phyloP scores from a whole-genome alignment of 1,139 yeast genomes.

The Blastobotrys niveus region DNA sequence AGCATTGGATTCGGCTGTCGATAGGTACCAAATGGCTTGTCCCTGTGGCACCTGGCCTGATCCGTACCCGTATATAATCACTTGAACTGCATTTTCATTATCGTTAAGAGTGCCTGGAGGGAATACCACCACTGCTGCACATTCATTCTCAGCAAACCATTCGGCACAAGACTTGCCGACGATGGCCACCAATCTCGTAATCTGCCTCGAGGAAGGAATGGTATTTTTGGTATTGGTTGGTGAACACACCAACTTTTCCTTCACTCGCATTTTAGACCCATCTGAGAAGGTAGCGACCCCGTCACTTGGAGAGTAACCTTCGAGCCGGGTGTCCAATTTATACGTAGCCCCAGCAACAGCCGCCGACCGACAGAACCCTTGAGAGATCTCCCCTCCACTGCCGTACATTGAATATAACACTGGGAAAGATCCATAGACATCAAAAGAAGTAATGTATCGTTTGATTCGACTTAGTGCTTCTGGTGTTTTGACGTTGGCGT shows the following conservation, averaged over 20 bases:
- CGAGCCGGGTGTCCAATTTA: slow-evolving; percentile 64
- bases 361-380: slow-evolving; percentile 95
- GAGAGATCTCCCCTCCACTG: slow-evolving; percentile 93
- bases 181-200: slow-evolving; percentile 72
- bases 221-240: slow-evolving; percentile 8
- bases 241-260: slow-evolving; percentile 33
- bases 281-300: slow-evolving; percentile 64
- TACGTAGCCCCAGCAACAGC: slow-evolving; percentile 98
- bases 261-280: slow-evolving; percentile 58
- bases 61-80: slow-evolving; percentile 80
- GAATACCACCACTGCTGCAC: slow-evolving; percentile 82
- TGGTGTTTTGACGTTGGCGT: slow-evolving; percentile 51
- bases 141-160: slow-evolving; percentile 85
- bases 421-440: slow-evolving; percentile 91
- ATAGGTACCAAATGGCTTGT: slow-evolving; percentile 84
- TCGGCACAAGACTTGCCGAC: slow-evolving; percentile 84
- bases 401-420: slow-evolving; percentile 90
- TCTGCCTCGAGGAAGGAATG: slow-evolving; percentile 41
- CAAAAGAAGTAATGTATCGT: slow-evolving; percentile 79
- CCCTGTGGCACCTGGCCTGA: slow-evolving; percentile 87
- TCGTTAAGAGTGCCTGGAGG: slow-evolving; percentile 78
- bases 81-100: slow-evolving; percentile 74
- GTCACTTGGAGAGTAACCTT: slow-evolving; percentile 53
- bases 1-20: slow-evolving; percentile 66
- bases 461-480: slow-evolving; percentile 75